Base-by-base conservation (phyloP, 306 rosid genomes). In the Cicer pinnatifidum region DNA sequence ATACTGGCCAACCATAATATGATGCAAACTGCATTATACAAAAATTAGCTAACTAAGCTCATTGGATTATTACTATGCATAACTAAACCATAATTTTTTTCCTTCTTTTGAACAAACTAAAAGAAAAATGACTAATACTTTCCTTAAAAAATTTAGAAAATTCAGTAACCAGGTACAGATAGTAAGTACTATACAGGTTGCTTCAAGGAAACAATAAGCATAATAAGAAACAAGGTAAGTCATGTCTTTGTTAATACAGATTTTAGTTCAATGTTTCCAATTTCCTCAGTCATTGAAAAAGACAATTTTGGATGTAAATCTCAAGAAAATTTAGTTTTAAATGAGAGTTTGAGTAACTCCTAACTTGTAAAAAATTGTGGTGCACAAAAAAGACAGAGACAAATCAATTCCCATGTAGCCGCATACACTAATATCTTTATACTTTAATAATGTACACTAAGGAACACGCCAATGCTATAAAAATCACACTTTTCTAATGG, bases 1-100 rank as follows among this genome's bases (percentile, higher is more conserved):
- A 94, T 64, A 94, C 96, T 1, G 98, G 98, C 98, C 88, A 91
- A 51, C 99, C 99, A 67, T 81, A 94, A 78, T 86, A 94, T 39
- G 99, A 95, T 50, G 99, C 95, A 81, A 76, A 69, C 99, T 87
- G 85, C 87, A 85, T 58, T 67, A 60, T 16, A 77, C 75, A 23
- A 61, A 73, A 69, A 54, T 63, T 47, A 61, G 67, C 54, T 69
- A 56, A 57, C 52, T 11, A 72, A 56, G 19, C 45, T 70, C 60
- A 53, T 72, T 70, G 51, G 40, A 67, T 20, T 59, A 20, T 50
- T 61, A 63, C 45, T 52, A 62, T 41, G 13, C 9, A 60, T 62
- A 40, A 67, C 17, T 20, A 68, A 73, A 83, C 0, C 72, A 20
- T 50, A 10, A 9, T 57, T 10, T 53, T 11, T 9, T 8, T 47